Evolutionary conservation across 441 rosid species (phyloP), one percentile per base, ranked within the genome.

Genomic region (Pelargonium australe): DNA sequence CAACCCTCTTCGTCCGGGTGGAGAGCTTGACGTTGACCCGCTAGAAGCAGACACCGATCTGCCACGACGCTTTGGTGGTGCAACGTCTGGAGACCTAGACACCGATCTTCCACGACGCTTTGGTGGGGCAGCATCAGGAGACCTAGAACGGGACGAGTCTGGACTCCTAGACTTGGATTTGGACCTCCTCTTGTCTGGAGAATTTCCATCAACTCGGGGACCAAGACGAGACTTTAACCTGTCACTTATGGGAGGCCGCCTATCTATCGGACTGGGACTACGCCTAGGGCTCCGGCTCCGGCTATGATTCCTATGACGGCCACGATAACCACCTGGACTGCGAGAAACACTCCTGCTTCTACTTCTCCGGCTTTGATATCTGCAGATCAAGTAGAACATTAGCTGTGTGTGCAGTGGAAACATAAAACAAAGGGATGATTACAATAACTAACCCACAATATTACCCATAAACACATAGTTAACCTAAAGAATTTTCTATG

Each of bases 181-280:
- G 20, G 83, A 81, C 69, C 83, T 78, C 69, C 69, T 73, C 74
- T 67, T 73, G 75, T 60, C 20, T n/a, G 85, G 86, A 37, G 87
- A 76, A 66, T 61, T 71, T 34, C 71, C 81, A 70, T 76, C 76
- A 11, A 70, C 63, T 44, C 78, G 76, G 66, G 91, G 87, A 75
- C 97, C 95, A 1, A 91, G 83, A 69, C 96, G 96, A 9, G 91
- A 84, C 81, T 81, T 91, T 75, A 95, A 77, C 66, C 82, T 87
- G 76, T 88, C 82, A 17, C 92, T 90, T 10, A 91, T 79, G 69
- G 83, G 75, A 62, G 82, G 79, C 64, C 80, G 88, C 79, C 75
- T 84, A 68, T 86, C 89, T 73, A 74, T 76, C 5, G 92, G 95
- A 72, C 90, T 89, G 41, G 73, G 80, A 78, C 87, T 87, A 28